A percentile compares a stretch with the other conserved stretches of the same genome.
Evolutionary conservation across 805 yeast genomes (phyloP).

Genomic region (Saccharomycopsis sp.): DNA sequence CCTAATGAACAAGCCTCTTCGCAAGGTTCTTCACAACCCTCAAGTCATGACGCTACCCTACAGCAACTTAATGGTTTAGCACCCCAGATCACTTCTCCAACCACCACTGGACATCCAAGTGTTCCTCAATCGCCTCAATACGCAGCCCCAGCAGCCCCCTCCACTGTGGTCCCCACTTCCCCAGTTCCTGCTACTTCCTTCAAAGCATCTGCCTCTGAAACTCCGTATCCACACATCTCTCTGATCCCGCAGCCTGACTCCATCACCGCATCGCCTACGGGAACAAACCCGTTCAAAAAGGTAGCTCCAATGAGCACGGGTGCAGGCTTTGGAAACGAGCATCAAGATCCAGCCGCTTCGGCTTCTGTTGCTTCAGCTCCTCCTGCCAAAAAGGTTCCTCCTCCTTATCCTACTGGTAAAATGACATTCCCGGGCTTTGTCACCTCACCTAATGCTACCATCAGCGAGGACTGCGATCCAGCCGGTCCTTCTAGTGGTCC

Average conservation of each 20-base stretch:
- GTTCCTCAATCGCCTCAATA: conserved; percentile 13
- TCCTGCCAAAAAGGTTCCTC: no score
- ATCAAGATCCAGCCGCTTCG: background rate
- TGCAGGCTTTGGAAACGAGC: conserved; percentile 15
- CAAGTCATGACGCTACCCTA: no score
- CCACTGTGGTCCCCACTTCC: background rate
- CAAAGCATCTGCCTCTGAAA: background rate
- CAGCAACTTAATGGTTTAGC: no score
- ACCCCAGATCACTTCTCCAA: no score
- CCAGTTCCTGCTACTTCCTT: background rate
- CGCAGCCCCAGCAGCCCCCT: background rate
- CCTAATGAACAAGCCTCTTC: no score
- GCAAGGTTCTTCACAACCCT: no score
- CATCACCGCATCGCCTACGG: background rate
- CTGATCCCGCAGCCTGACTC: background rate
- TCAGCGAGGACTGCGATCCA: background rate
- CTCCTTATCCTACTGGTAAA: background rate
- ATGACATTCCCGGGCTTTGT: background rate
- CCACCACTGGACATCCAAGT: conserved; percentile 3
- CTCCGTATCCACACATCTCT: background rate
- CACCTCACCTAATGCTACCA: background rate
- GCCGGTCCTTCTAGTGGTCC: background rate
- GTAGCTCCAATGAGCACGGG: conserved; percentile 15
- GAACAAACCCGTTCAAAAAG: background rate
- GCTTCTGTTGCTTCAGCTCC: background rate